Percentiles rank a stretch among this genome's conserved stretches.
Conservation (phyloP, 2,329 filamentous ascomycete genomes). For the Aspergillus nomiae region DNA sequence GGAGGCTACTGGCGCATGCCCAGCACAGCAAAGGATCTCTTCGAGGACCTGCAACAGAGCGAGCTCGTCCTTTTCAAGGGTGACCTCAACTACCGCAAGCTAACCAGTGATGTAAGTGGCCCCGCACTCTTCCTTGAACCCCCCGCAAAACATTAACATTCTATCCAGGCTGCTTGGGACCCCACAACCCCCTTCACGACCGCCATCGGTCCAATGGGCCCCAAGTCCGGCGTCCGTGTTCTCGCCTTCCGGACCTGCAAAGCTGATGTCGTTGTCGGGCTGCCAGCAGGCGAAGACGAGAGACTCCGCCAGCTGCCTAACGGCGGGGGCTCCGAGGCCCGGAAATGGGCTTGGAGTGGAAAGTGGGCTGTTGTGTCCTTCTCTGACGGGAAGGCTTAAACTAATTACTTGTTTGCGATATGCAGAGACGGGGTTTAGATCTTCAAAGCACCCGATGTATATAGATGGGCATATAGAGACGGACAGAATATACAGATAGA, state of each 20-base stretch:
- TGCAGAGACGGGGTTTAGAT: not conserved
- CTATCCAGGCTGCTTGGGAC: conserved; percentile 70
- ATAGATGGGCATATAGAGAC: not conserved
- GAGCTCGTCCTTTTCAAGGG: conserved; percentile 96
- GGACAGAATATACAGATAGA: conserved; percentile 2
- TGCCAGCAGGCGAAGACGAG: conserved; percentile 82
- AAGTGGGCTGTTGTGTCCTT: conserved; percentile 97
- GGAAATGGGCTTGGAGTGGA: conserved; percentile 93
- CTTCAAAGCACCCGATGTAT: not conserved
- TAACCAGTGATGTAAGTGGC: conserved; percentile 79
- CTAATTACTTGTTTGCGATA: not conserved
- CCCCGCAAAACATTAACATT: not conserved
- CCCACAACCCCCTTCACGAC: conserved; percentile 81
- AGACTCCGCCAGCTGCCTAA: conserved; percentile 69
- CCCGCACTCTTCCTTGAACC: not conserved
- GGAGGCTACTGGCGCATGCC: conserved; percentile 91
- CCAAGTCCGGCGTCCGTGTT: conserved; percentile 77
- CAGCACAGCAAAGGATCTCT: conserved; percentile 64
- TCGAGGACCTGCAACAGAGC: conserved; percentile 76
- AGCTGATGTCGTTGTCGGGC: conserved; percentile 89
- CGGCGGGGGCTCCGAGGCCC: conserved; percentile 67
- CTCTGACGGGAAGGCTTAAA: conserved; percentile 63
- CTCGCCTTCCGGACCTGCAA: conserved; percentile 93
- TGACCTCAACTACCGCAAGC: conserved; percentile 92
- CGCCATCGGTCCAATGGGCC: conserved; percentile 83